Percentiles rank a stretch among this genome's conserved stretches.
Conservation (phyloP, 805 yeast species). For the Grigorovia humatica region DNA sequence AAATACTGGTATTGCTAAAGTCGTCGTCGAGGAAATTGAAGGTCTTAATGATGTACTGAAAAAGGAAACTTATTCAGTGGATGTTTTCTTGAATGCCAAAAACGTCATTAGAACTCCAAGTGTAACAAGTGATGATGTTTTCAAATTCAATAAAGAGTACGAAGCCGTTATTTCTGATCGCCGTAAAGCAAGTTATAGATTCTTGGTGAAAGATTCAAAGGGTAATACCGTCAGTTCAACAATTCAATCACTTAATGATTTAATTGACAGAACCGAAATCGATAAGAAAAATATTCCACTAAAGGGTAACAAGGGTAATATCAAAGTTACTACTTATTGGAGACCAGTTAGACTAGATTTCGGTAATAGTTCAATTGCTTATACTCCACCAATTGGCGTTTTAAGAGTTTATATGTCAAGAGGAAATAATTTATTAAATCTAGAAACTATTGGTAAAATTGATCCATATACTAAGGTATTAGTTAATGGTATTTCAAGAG, state of each 20-base stretch:
- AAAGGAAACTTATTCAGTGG: slow-evolving; percentile 56
- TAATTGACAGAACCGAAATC: slow-evolving; percentile 69
- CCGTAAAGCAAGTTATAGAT: slow-evolving; percentile 55
- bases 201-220: slow-evolving; percentile 54
- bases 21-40: slow-evolving; percentile 34
- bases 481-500: slow-evolving; percentile 65
- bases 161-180: slow-evolving; percentile 68
- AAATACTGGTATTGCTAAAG: slow-evolving; percentile 81
- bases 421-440: slow-evolving; percentile 68
- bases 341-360: slow-evolving; percentile 70
- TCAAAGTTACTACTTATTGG: slow-evolving; percentile 65
- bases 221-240: slow-evolving; percentile 50
- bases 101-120: slow-evolving; percentile 41
- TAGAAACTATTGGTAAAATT: slow-evolving; percentile 81
- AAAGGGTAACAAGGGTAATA: slow-evolving; percentile 51
- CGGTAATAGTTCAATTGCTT: slow-evolving; percentile 64
- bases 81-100: slow-evolving; percentile 56
- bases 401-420: slow-evolving; percentile 60
- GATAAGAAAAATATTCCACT: slow-evolving; percentile 72
- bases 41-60: slow-evolving; percentile 35
- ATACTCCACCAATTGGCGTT: slow-evolving; percentile 92
- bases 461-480: slow-evolving; percentile 84
- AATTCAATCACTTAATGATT: slow-evolving; percentile 46
- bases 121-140: slow-evolving; percentile 48
- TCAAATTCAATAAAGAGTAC: slow-evolving; percentile 51